These are phyloP conservation scores for Calonectria leucothoes DNA, from an alignment of 2,329 filamentous ascomycete genomes.

Conservation along the genomic window DNA sequence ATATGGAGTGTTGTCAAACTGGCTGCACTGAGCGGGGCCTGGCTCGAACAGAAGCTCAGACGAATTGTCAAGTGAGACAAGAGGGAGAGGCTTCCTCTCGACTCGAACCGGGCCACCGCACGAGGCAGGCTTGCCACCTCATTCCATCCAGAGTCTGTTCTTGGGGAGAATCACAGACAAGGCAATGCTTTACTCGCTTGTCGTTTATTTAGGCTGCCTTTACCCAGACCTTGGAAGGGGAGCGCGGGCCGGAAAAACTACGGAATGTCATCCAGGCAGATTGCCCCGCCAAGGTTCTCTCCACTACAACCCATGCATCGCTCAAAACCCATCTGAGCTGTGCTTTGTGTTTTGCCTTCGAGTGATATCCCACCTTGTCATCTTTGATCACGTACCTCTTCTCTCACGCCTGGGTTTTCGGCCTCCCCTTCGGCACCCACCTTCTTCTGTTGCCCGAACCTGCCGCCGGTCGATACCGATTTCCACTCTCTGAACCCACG, in stretches of 20 bases:
- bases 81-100: neutral
- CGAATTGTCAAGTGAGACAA: neutral
- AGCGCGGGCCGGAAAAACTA: conserved; percentile 47
- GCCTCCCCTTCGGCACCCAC: conserved; percentile 20
- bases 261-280: conserved; percentile 30
- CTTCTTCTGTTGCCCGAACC: conserved; percentile 20
- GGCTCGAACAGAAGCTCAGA: neutral
- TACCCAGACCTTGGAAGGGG: neutral
- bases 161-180: neutral
- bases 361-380: conserved; percentile 40
- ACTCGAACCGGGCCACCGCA: neutral
- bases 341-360: conserved; percentile 44
- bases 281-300: conserved; percentile 49
- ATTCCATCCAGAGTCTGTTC: too few species aligned
- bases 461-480: conserved; percentile 19
- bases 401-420: conserved; percentile 24
- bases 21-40: neutral
- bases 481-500: conserved; percentile 9
- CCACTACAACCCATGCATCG: conserved; percentile 25
- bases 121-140: neutral
- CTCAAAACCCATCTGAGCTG: conserved; percentile 33
- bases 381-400: conserved; percentile 32
- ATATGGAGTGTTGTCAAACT: neutral
- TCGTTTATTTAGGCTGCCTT: conserved; percentile 10
- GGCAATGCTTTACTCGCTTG: neutral